phyloP scores from a whole-genome alignment of 192 early-diverging fungal genomes.

The Gigaspora rosea region DNA sequence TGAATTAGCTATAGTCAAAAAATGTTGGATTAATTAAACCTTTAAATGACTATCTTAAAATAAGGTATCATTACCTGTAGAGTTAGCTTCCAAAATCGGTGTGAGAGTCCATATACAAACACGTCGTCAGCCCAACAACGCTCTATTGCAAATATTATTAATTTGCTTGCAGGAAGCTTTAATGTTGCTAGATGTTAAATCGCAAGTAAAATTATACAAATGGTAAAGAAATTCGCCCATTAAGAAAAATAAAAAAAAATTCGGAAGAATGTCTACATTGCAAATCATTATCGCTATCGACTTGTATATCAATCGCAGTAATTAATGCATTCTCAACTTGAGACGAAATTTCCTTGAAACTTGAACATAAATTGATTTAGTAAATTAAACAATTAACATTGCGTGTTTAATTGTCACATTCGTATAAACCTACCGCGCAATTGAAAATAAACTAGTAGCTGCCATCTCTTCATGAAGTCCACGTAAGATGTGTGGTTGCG shows the following conservation, averaged over 20 bases:
- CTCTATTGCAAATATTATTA: constrained; percentile 53
- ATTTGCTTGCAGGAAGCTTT: constrained; percentile 47
- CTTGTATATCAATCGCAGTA: constrained; percentile 11
- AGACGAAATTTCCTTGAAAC: constrained; percentile 51
- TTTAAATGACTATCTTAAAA: no score
- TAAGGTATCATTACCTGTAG: constrained; percentile 45
- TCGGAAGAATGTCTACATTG: not conserved
- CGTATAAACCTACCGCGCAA: constrained; percentile 41
- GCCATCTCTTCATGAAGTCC: constrained; percentile 63
- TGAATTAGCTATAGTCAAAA: constrained; percentile 31
- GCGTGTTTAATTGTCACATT: no score
- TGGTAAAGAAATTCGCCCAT: no score
- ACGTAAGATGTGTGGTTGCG: constrained; percentile 51
- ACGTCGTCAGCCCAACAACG: constrained; percentile 62
- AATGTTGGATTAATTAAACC: not conserved
- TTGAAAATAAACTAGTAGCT: constrained; percentile 63
- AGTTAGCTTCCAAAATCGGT: constrained; percentile 66
- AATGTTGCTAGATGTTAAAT: constrained; percentile 24
- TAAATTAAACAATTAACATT: not conserved
- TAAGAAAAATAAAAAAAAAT: no score
- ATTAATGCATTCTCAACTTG: constrained; percentile 44
- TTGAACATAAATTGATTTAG: constrained; percentile 7
- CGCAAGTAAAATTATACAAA: not conserved
- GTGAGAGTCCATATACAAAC: constrained; percentile 55
- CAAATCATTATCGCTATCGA: constrained; percentile 16